Conservation (phyloP, 163 green algal species). For the Coccomyxa subellipsoidea region DNA sequence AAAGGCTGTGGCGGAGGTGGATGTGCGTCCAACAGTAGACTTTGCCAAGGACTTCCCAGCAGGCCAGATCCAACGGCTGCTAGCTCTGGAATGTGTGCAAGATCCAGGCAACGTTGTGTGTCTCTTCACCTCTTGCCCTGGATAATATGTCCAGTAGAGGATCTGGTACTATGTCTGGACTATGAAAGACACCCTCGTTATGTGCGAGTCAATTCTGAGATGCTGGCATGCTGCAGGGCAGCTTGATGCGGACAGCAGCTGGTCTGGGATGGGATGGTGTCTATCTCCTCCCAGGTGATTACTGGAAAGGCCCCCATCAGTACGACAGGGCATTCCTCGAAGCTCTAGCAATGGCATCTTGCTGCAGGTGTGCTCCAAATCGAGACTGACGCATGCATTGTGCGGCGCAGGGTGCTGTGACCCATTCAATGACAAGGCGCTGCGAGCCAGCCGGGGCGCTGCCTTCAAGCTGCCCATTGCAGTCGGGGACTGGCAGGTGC, state of each 20-base stretch:
- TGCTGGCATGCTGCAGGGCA: slow-evolving; percentile 64
- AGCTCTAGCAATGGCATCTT: too few relatives aligned
- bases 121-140: background rate
- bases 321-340: too few relatives aligned
- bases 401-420: slow-evolving; percentile 62
- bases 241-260: slow-evolving; percentile 79
- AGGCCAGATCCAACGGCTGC: slow-evolving; percentile 31
- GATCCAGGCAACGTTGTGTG: slow-evolving; percentile 64
- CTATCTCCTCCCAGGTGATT: slow-evolving; percentile 70
- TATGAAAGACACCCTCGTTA: too few relatives aligned
- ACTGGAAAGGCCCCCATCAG: too few relatives aligned
- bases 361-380: too few relatives aligned
- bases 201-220: too few relatives aligned
- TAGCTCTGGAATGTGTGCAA: slow-evolving; percentile 69
- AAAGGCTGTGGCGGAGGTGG: slow-evolving; percentile 8
- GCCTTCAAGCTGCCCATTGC: slow-evolving; percentile 62
- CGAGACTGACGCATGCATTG: background rate
- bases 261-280: slow-evolving; percentile 85
- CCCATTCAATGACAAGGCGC: slow-evolving; percentile 81
- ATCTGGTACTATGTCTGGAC: too few relatives aligned
- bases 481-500: slow-evolving; percentile 35
- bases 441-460: slow-evolving; percentile 66
- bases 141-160: background rate
- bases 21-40: background rate
- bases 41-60: background rate